These are phyloP conservation scores for Colletotrichum higginsianum DNA, from an alignment of 2,329 filamentous ascomycete genomes.

Conservation along the genomic window DNA sequence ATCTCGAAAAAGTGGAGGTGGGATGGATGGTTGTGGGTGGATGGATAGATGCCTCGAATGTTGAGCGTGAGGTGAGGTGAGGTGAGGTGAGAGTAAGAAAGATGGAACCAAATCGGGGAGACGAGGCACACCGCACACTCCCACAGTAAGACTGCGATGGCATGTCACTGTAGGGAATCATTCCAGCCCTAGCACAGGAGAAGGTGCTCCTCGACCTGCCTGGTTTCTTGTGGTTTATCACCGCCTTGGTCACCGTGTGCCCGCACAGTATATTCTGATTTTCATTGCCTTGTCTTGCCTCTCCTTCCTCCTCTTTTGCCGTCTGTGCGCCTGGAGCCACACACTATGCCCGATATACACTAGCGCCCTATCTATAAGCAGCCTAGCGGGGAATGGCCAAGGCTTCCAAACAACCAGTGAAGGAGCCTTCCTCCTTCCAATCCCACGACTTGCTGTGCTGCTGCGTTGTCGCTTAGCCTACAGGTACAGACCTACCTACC, in stretches of 20 bases:
- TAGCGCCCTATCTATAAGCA: not conserved
- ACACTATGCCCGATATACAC: not conserved
- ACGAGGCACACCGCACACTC: no score
- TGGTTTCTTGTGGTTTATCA: constrained; percentile 5
- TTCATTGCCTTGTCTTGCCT: not conserved
- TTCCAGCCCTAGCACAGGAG: not conserved
- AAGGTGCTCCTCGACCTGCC: constrained; percentile 20
- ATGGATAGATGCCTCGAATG: not conserved
- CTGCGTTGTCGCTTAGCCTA: no score
- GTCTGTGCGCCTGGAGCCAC: no score
- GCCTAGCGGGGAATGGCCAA: constrained; percentile 7
- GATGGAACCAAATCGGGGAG: not conserved
- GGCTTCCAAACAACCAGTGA: constrained; percentile 8
- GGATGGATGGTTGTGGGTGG: not conserved
- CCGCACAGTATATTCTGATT: constrained; percentile 19
- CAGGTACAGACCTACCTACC: no score
- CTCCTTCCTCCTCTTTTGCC: not conserved
- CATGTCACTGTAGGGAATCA: constrained; percentile 17
- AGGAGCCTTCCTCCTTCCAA: constrained; percentile 1
- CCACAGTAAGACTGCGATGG: not conserved
- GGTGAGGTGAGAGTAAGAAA: not conserved
- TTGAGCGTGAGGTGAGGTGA: not conserved
- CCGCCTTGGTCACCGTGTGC: not conserved
- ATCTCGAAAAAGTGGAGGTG: not conserved
- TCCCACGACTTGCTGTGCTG: not conserved